These are phyloP conservation scores for Auricularia cornea DNA, from an alignment of 768 basidiomycete species.

Conservation along the genomic window DNA sequence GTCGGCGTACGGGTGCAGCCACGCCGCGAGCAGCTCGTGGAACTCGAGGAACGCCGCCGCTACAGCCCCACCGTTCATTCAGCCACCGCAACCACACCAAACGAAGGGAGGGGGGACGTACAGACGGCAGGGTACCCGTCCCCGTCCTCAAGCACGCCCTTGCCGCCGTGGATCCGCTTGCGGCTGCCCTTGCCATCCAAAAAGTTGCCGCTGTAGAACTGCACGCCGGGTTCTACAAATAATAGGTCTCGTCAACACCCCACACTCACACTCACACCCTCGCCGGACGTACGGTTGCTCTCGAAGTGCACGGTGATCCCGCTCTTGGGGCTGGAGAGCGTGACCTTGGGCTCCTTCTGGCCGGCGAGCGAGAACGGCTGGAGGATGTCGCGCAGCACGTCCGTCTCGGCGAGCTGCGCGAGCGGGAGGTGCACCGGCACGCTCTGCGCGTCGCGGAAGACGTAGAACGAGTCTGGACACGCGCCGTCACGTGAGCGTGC, in stretches of 20 bases:
- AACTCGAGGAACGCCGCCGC: conserved; percentile 63
- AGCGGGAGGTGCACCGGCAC: conserved; percentile 43
- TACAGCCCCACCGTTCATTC: conserved; percentile 22
- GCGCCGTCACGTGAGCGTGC: not conserved
- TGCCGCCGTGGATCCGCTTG: conserved; percentile 70
- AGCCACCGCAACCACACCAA: conserved; percentile 6
- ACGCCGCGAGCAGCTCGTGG: conserved; percentile 60
- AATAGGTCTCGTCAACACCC: not conserved
- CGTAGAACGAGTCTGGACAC: conserved; percentile 56
- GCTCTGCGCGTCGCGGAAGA: conserved; percentile 32
- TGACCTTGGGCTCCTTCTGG: conserved; percentile 38
- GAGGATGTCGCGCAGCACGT: conserved; percentile 40
- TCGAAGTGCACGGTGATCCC: conserved; percentile 55
- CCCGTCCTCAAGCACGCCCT: conserved; percentile 43
- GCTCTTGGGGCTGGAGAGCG: conserved; percentile 47
- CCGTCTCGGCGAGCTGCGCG: conserved; percentile 32
- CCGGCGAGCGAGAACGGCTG: conserved; percentile 9
- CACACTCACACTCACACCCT: not conserved
- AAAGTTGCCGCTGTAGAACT: conserved; percentile 63
- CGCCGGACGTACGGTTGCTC: conserved; percentile 54
- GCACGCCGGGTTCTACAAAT: conserved; percentile 55
- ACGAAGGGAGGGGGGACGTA: conserved; percentile 17
- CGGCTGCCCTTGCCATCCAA: conserved; percentile 42
- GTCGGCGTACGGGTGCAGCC: conserved; percentile 44
- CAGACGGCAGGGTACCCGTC: conserved; percentile 54